Conservation (phyloP, 805 yeast genomes). For the Zygosaccharomyces bailii region DNA sequence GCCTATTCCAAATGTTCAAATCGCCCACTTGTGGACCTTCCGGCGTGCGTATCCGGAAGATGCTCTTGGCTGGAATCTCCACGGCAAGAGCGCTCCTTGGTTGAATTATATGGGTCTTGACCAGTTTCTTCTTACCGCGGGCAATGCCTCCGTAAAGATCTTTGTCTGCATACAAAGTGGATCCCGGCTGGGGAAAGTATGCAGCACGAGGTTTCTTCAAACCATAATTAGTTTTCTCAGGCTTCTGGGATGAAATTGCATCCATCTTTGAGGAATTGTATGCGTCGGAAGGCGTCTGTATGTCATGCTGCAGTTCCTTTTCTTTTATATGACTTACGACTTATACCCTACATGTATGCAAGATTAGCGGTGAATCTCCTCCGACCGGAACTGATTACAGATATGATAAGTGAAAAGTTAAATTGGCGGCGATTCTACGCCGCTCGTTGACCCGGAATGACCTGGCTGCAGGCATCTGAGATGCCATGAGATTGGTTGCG, state of each 20-base stretch:
- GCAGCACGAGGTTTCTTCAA: conserved; percentile 17
- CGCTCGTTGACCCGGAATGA: no score
- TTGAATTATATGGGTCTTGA: conserved; percentile 26
- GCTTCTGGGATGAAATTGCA: conserved; percentile 15
- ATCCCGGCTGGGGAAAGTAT: conserved; percentile 19
- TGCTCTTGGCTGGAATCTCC: conserved; percentile 57
- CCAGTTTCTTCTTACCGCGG: conserved; percentile 7
- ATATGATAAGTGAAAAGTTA: no score
- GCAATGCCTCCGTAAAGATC: conserved; percentile 13
- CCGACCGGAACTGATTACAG: no score
- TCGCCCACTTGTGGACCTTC: conserved; percentile 74
- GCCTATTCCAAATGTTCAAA: conserved; percentile 59
- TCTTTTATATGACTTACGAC: not conserved
- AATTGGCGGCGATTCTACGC: no score
- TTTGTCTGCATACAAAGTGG: conserved; percentile 15
- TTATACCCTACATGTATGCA: no score
- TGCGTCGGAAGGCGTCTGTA: no score
- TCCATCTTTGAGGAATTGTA: conserved; percentile 5
- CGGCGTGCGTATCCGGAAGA: conserved; percentile 58
- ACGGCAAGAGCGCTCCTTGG: conserved; percentile 61
- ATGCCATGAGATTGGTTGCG: no score
- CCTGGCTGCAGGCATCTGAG: no score
- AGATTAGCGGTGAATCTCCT: no score
- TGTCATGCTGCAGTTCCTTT: no score
- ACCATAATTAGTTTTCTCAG: conserved; percentile 12